phyloP scores from a whole-genome alignment of 2,329 filamentous ascomycete species.

The Pseudogymnoascus sp. region DNA sequence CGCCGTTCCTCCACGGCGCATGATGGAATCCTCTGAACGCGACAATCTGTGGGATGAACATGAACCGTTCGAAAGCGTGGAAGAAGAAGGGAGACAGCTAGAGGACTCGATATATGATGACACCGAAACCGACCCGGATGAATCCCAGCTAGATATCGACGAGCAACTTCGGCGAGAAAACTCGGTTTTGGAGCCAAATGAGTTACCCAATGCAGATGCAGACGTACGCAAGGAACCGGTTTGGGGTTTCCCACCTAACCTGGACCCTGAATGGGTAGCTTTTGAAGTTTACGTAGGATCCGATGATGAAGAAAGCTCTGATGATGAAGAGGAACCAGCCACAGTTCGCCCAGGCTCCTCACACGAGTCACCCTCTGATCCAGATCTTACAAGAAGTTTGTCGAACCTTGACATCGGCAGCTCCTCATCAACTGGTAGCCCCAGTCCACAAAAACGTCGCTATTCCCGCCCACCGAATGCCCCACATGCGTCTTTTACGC shows the following conservation, averaged over 20 bases:
- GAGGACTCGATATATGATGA: constrained; percentile 14
- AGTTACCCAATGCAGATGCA: constrained; percentile 3
- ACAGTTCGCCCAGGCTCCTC: constrained; percentile 21
- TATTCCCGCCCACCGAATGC: background rate
- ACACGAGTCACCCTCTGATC: constrained; percentile 11
- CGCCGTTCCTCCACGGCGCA: constrained; percentile 58
- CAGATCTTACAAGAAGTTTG: constrained; percentile 18
- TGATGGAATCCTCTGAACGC: constrained; percentile 47
- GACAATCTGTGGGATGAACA: constrained; percentile 22
- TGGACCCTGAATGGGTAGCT: constrained; percentile 70
- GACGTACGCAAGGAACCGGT: constrained; percentile 12
- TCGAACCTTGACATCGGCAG: constrained; percentile 22
- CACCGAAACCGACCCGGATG: constrained; percentile 20
- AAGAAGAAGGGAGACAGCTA: constrained; percentile 21
- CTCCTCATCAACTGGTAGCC: constrained; percentile 17
- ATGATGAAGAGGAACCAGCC: constrained; percentile 16
- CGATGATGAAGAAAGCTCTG: constrained; percentile 37
- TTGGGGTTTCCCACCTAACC: constrained; percentile 55
- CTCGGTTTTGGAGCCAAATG: constrained; percentile 17
- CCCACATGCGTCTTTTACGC: constrained; percentile 27
- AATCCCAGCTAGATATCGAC: constrained; percentile 30
- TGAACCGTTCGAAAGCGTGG: constrained; percentile 14
- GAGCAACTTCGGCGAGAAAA: constrained; percentile 28
- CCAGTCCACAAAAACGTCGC: constrained; percentile 10
- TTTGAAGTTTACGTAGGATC: constrained; percentile 65